These are phyloP conservation scores for Aegilops umbellulata DNA, from an alignment of 176 grass and related monocot species.

Conservation along the genomic window DNA sequence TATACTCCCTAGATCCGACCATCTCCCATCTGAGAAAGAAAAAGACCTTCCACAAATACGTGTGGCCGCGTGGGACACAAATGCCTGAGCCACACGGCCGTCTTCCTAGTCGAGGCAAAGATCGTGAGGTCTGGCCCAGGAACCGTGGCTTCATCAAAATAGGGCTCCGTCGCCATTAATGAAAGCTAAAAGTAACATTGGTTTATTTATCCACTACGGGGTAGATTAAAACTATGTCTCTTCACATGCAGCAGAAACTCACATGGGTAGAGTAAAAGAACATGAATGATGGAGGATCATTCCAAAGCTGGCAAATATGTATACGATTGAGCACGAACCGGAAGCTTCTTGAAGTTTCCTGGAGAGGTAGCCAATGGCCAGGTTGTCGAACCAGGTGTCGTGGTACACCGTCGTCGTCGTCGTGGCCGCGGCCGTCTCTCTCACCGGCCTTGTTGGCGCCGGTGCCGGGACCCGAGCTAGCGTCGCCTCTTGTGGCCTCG, in stretches of 20 bases:
- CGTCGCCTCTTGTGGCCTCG: slow-evolving; percentile 26
- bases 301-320: slow-evolving; percentile 1
- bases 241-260: neutral
- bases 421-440: neutral
- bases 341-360: slow-evolving; percentile 62
- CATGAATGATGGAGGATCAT: neutral
- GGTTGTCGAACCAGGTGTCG: slow-evolving; percentile 83
- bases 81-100: neutral
- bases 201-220: neutral
- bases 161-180: neutral
- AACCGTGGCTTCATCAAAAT: neutral
- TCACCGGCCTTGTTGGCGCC: neutral
- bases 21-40: no score
- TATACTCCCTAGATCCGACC: no score
- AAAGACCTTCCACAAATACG: neutral
- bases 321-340: slow-evolving; percentile 13
- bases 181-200: neutral
- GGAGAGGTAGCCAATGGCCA: slow-evolving; percentile 79
- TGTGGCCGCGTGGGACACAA: neutral
- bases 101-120: slow-evolving; percentile 5
- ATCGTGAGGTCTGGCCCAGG: neutral
- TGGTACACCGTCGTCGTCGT: slow-evolving; percentile 32
- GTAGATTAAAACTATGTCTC: neutral
- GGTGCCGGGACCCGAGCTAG: neutral
- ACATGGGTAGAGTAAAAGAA: neutral